Evolutionary conservation across 352 stramenopile species (phyloP).

Genomic region (Phytophthora citrophthora): DNA sequence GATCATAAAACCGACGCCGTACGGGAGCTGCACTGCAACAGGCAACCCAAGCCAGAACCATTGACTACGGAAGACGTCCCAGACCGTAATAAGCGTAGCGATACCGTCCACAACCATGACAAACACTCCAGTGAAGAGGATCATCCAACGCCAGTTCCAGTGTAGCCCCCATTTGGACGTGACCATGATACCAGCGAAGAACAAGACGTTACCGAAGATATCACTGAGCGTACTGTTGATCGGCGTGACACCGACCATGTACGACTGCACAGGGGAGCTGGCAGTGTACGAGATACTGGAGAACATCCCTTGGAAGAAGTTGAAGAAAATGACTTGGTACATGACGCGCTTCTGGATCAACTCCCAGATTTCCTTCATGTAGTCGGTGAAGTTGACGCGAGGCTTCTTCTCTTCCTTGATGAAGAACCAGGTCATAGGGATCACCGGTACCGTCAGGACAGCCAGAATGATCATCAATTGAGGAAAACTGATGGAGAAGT

Average conservation of each 20-base stretch:
- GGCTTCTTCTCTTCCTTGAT: slow-evolving; percentile 47
- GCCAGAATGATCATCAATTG: slow-evolving; percentile 44
- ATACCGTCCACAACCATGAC: slow-evolving; percentile 38
- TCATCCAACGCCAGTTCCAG: slow-evolving; percentile 51
- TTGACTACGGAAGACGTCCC: slow-evolving; percentile 42
- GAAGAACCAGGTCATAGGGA: slow-evolving; percentile 45
- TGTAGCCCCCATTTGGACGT: slow-evolving; percentile 42
- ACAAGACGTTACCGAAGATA: slow-evolving; percentile 34
- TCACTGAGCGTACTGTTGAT: slow-evolving; percentile 40
- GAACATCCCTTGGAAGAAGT: slow-evolving; percentile 50
- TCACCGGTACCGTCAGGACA: slow-evolving; percentile 9
- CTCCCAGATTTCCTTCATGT: slow-evolving; percentile 40
- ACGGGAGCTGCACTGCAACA: slow-evolving; percentile 35
- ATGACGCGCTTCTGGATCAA: slow-evolving; percentile 41
- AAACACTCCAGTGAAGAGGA: slow-evolving; percentile 25
- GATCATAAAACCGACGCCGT: slow-evolving; percentile 42
- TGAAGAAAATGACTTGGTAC: slow-evolving; percentile 51
- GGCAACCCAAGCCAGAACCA: slow-evolving; percentile 43
- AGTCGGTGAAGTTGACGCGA: slow-evolving; percentile 27
- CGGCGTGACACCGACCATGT: slow-evolving; percentile 40
- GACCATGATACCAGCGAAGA: slow-evolving; percentile 28
- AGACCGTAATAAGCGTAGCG: slow-evolving; percentile 32
- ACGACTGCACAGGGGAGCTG: slow-evolving; percentile 25
- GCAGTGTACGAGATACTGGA: slow-evolving; percentile 34
- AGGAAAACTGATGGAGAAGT: slow-evolving; percentile 42